phyloP scores from a whole-genome alignment of 1,284 basidiomycete genomes.

The Sphagnurus paluster region DNA sequence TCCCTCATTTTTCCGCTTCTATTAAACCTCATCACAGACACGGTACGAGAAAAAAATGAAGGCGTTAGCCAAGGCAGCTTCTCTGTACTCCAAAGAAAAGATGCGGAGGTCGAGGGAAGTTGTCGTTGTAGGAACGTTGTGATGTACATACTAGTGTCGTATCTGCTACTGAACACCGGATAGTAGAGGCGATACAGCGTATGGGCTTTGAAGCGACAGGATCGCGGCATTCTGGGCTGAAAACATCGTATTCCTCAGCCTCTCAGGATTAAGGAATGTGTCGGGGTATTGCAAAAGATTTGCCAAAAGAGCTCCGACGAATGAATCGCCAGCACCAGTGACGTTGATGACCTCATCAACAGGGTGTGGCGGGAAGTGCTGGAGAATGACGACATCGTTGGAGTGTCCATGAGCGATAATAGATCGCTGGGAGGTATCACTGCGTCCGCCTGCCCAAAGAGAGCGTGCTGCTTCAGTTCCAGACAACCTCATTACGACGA shows the following conservation, averaged over 20 bases:
- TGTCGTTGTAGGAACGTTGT: conserved; percentile 61
- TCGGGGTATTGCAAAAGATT: conserved; percentile 44
- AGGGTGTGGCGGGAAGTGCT: conserved; percentile 66
- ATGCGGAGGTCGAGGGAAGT: conserved; percentile 49
- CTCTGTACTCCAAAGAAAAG: conserved; percentile 44
- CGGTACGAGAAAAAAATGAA: conserved; percentile 58
- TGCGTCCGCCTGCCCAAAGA: conserved; percentile 49
- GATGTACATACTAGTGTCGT: conserved; percentile 3
- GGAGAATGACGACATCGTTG: conserved; percentile 55
- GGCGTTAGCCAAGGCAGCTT: conserved; percentile 35
- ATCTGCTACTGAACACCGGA: conserved; percentile 31
- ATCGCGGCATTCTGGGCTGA: conserved; percentile 66
- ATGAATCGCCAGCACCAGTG: conserved; percentile 89
- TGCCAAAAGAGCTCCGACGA: conserved; percentile 77
- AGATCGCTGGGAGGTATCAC: conserved; percentile 44
- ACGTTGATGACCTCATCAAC: conserved; percentile 63
- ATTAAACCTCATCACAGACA: conserved; percentile 35
- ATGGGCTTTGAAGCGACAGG: conserved; percentile 58
- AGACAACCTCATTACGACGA: conserved; percentile 61
- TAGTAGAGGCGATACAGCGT: conserved; percentile 66
- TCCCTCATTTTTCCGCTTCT: conserved; percentile 6
- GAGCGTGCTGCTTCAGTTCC: conserved; percentile 38
- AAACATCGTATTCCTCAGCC: conserved; percentile 44
- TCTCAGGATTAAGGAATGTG: conserved; percentile 44
- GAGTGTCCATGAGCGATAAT: conserved; percentile 52